These are phyloP conservation scores for Xylariaceae sp. DNA, from an alignment of 2,329 filamentous ascomycete species.

Conservation along the genomic window DNA sequence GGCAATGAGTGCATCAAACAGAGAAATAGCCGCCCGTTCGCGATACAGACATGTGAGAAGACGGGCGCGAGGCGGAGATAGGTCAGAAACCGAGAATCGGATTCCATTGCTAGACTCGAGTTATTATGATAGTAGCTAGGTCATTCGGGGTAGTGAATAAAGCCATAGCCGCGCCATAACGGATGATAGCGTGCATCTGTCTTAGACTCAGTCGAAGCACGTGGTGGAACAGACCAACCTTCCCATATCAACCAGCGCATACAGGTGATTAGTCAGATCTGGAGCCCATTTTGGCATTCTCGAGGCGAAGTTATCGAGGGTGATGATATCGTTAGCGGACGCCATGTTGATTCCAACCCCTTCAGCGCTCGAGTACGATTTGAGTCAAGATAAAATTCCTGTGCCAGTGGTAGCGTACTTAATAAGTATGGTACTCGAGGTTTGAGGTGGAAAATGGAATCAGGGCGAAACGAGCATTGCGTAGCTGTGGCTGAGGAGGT, in stretches of 20 bases:
- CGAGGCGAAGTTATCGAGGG: slow-evolving; percentile 46
- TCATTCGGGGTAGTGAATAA: slow-evolving; percentile 2
- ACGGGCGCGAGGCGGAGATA: slow-evolving; percentile 66
- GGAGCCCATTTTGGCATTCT: slow-evolving; percentile 47
- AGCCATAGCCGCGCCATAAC: background rate
- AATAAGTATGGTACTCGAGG: too few species aligned
- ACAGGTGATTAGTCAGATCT: slow-evolving; percentile 43
- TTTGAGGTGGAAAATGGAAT: background rate
- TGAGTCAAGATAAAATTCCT: too few species aligned
- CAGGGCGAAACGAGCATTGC: background rate
- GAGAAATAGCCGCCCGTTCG: slow-evolving; percentile 73
- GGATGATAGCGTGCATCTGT: too few species aligned
- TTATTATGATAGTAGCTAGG: slow-evolving; percentile 9
- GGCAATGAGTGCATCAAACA: slow-evolving; percentile 75
- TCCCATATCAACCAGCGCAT: slow-evolving; percentile 58
- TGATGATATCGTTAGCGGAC: slow-evolving; percentile 38
- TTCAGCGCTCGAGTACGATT: too few species aligned
- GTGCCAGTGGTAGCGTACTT: too few species aligned
- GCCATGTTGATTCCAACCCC: too few species aligned
- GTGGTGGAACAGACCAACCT: slow-evolving; percentile 37
- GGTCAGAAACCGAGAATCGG: slow-evolving; percentile 82
- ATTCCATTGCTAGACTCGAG: slow-evolving; percentile 70
- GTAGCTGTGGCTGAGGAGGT: too few species aligned
- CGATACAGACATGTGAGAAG: slow-evolving; percentile 74
- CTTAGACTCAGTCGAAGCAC: too few species aligned